Evolutionary conservation across 176 grass and related monocot genomes (phyloP).

Genomic region (Canna indica): DNA sequence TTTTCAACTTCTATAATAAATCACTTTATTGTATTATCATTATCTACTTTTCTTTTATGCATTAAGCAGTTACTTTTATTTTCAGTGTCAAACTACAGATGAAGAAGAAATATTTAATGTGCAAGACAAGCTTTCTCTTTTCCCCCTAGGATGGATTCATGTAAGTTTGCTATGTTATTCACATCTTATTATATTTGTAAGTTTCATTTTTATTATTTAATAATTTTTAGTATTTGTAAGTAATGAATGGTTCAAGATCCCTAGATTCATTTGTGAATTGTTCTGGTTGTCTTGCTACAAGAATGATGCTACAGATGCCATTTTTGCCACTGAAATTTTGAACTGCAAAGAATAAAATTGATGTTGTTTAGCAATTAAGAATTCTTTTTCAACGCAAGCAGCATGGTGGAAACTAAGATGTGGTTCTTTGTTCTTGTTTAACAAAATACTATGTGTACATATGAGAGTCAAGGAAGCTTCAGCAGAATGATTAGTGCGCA

Average conservation of each 20-base stretch:
- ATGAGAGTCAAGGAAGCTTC: neutral
- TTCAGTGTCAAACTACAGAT: constrained; percentile 95
- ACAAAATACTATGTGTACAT: too few species aligned
- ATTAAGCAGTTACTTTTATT: constrained; percentile 7
- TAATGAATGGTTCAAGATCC: neutral
- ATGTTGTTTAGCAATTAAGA: neutral
- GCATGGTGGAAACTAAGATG: too few species aligned
- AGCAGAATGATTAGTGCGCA: neutral
- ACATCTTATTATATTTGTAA: neutral
- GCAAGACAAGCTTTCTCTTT: constrained; percentile 85
- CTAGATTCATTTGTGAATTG: neutral
- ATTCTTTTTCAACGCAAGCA: too few species aligned
- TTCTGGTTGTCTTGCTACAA: neutral
- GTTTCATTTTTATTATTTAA: constrained; percentile 12
- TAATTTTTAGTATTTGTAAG: neutral
- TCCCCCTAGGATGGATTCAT: constrained; percentile 99
- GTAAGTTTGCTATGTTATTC: constrained; percentile 43
- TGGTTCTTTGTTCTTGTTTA: too few species aligned
- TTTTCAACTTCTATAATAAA: neutral
- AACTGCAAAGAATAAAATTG: neutral
- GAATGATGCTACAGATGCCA: neutral
- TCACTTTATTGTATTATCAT: neutral
- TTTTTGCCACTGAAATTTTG: neutral
- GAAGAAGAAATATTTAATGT: constrained; percentile 99
- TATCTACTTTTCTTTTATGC: neutral